These are phyloP conservation scores for Boletus tomentosulus DNA, from an alignment of 768 basidiomycete species.

Conservation along the genomic window DNA sequence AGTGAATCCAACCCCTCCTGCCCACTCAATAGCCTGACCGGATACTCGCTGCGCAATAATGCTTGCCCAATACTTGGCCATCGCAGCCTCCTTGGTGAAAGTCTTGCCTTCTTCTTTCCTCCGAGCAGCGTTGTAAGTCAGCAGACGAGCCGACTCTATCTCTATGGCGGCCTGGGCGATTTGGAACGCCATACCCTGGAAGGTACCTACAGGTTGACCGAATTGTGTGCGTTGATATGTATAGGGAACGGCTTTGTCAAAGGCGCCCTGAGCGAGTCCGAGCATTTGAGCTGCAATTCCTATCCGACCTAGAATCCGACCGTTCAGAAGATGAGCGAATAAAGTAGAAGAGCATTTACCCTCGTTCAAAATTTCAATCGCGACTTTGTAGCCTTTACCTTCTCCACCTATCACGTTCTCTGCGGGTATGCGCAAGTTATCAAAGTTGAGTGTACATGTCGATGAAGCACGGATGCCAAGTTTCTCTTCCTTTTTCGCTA, in stretches of 20 bases:
- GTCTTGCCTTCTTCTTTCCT: constrained; percentile 84
- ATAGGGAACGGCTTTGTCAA: constrained; percentile 92
- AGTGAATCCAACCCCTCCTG: constrained; percentile 89
- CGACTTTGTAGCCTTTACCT: constrained; percentile 93
- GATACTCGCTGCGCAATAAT: constrained; percentile 85
- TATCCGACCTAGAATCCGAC: constrained; percentile 59
- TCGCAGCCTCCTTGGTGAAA: constrained; percentile 94
- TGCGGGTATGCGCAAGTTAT: constrained; percentile 79
- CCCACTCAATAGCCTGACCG: constrained; percentile 93
- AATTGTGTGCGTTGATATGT: constrained; percentile 94
- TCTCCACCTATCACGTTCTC: constrained; percentile 91
- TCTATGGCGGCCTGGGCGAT: constrained; percentile 87
- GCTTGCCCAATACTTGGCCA: constrained; percentile 94
- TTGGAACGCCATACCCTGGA: constrained; percentile 96
- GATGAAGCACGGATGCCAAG: constrained; percentile 95
- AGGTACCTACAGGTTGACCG: constrained; percentile 87
- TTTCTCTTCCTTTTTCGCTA: constrained; percentile 99
- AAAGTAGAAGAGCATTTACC: constrained; percentile 36
- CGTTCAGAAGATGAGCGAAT: background rate
- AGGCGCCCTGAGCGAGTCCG: constrained; percentile 95
- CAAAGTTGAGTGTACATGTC: constrained; percentile 92
- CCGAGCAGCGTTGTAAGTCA: constrained; percentile 96
- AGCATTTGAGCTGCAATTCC: constrained; percentile 99
- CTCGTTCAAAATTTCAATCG: constrained; percentile 96
- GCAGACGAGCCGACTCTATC: constrained; percentile 82